Percentiles rank a stretch among this genome's conserved stretches.
phyloP scores from a whole-genome alignment of 75 land plant species.

The Pinus tabuliformis region DNA sequence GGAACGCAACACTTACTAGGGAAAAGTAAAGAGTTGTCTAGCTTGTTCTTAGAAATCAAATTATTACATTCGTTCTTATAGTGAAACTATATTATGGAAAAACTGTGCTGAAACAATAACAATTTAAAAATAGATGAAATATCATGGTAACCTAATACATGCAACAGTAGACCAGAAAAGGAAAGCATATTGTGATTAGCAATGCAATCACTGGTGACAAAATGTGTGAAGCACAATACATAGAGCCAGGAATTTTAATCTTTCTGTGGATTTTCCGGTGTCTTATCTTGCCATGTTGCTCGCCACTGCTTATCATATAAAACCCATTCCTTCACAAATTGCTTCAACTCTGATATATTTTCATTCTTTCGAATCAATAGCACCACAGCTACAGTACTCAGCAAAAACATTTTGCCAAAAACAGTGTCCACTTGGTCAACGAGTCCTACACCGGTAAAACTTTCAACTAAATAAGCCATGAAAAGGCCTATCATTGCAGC shows the following conservation, averaged over 20 bases:
- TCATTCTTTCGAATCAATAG: conserved; percentile 82
- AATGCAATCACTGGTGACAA: too few species aligned
- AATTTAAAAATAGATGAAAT: too few species aligned
- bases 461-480: conserved; percentile 88
- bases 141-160: too few species aligned
- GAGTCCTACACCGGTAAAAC: conserved; percentile 86
- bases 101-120: too few species aligned
- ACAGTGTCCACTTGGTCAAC: conserved; percentile 92
- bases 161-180: too few species aligned
- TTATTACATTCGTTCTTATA: too few species aligned
- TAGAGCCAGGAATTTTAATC: neutral
- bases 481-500: conserved; percentile 97
- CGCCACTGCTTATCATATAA: conserved; percentile 99
- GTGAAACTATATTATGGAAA: too few species aligned
- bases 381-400: conserved; percentile 81
- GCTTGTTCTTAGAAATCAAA: too few species aligned
- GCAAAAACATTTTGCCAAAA: conserved; percentile 79
- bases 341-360: conserved; percentile 65
- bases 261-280: conserved; percentile 12
- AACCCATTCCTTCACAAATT: conserved; percentile 72
- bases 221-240: too few species aligned
- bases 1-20: too few species aligned
- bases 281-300: conserved; percentile 95
- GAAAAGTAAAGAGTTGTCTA: too few species aligned
- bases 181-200: too few species aligned